phyloP scores from a whole-genome alignment of 116 monocot genomes.

The Zostera marina region DNA sequence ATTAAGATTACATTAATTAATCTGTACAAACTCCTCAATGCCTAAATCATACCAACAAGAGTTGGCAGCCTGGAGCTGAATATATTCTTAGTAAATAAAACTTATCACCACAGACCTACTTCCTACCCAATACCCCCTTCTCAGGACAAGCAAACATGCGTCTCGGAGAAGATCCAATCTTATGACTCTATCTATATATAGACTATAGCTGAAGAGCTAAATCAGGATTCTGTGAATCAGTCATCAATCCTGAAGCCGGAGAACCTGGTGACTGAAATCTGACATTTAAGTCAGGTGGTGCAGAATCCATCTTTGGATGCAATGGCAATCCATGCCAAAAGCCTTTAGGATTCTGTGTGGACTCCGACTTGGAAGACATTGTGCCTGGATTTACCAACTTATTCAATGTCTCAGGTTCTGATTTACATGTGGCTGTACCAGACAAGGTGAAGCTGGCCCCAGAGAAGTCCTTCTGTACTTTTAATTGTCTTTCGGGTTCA shows the following conservation, averaged over 20 bases:
- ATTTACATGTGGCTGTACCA: slow-evolving; percentile 1
- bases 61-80: slow-evolving; percentile 6
- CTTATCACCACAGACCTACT: neutral
- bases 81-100: slow-evolving; percentile 3
- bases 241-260: slow-evolving; percentile 18
- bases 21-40: slow-evolving; percentile 15
- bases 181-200: neutral
- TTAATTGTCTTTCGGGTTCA: neutral
- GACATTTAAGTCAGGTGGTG: slow-evolving; percentile 56
- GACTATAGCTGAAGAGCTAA: slow-evolving; percentile 64
- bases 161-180: neutral
- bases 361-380: neutral
- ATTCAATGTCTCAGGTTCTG: neutral
- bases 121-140: neutral
- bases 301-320: slow-evolving; percentile 19
- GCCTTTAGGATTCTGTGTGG: slow-evolving; percentile 4
- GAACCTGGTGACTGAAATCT: slow-evolving; percentile 63
- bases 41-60: slow-evolving; percentile 3
- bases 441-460: slow-evolving; percentile 1
- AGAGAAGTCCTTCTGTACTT: neutral
- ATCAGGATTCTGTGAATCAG: slow-evolving; percentile 61
- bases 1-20: slow-evolving; percentile 10
- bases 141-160: neutral
- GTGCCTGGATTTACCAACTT: neutral
- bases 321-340: slow-evolving; percentile 13